phyloP scores from a whole-genome alignment of 371 early-diverging fungal species.

The Lichtheimia corymbifera region DNA sequence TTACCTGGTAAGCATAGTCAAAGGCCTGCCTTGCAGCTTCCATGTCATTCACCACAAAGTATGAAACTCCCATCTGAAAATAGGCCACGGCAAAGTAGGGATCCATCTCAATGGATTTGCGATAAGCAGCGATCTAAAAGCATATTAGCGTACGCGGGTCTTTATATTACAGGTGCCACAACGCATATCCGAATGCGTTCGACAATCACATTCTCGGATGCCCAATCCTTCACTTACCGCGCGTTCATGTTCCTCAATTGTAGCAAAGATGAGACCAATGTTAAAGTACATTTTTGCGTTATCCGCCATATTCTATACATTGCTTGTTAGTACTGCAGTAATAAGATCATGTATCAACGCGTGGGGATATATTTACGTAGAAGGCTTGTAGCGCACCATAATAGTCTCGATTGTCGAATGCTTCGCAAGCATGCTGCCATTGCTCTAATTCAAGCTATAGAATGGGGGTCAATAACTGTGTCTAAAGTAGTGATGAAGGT shows the following conservation, averaged over 20 bases:
- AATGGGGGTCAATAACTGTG: not conserved
- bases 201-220: constrained; percentile 6
- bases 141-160: constrained; percentile 3
- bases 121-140: constrained; percentile 71
- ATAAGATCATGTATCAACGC: not conserved
- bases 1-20: constrained; percentile 62
- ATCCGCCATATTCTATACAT: constrained; percentile 78
- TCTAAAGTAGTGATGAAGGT: not conserved
- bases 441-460: constrained; percentile 49
- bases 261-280: constrained; percentile 82
- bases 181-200: constrained; percentile 4
- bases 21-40: constrained; percentile 75
- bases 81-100: constrained; percentile 89
- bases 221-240: constrained; percentile 66
- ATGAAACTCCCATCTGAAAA: constrained; percentile 88
- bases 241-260: constrained; percentile 72
- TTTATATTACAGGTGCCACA: constrained; percentile 5
- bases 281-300: constrained; percentile 94
- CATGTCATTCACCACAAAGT: constrained; percentile 65
- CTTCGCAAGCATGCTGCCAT: constrained; percentile 50
- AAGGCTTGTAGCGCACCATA: constrained; percentile 39
- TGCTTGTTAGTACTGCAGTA: not conserved
- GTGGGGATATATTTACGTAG: constrained; percentile 29
- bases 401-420: constrained; percentile 45
- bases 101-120: constrained; percentile 77